phyloP scores from a whole-genome alignment of 140 eudicot species.

The Erigeron philadelphicus region DNA sequence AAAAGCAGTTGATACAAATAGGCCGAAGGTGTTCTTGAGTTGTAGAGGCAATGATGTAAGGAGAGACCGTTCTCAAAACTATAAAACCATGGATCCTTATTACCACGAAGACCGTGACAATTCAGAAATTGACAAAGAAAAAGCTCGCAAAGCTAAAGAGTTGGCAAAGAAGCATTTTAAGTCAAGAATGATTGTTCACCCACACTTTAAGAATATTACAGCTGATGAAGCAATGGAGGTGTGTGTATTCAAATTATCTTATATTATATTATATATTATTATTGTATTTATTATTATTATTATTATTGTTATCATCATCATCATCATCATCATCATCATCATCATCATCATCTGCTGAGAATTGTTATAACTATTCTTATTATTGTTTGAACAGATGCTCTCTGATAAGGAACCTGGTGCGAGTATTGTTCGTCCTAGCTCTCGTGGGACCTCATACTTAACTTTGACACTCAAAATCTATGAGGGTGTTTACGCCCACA shows the following conservation, averaged over 20 bases:
- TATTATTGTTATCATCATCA: too few relatives aligned
- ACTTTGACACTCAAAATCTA: conserved; percentile 82
- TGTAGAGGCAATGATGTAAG: conserved; percentile 77
- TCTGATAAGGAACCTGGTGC: conserved; percentile 92
- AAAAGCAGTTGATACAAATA: conserved; percentile 44
- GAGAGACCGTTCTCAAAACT: conserved; percentile 38
- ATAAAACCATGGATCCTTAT: conserved; percentile 49
- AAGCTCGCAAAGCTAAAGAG: conserved; percentile 71
- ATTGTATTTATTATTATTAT: too few relatives aligned
- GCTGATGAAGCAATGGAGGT: conserved; percentile 99
- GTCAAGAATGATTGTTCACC: conserved; percentile 91
- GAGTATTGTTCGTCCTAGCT: conserved; percentile 87
- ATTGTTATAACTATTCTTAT: not conserved
- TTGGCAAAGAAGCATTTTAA: conserved; percentile 86
- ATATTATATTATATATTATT: not conserved
- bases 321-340: too few relatives aligned
- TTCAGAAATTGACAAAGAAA: conserved; percentile 47
- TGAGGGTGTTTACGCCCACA: conserved; percentile 85
- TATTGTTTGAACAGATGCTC: conserved; percentile 42
- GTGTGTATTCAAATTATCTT: conserved; percentile 5
- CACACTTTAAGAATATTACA: conserved; percentile 86
- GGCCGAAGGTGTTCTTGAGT: conserved; percentile 58
- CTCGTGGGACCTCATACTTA: conserved; percentile 78
- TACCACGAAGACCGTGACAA: conserved; percentile 65
- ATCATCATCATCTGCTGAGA: not conserved